These are phyloP conservation scores for Hebeloma cylindrosporum DNA, from an alignment of 768 basidiomycete genomes.

Conservation along the genomic window DNA sequence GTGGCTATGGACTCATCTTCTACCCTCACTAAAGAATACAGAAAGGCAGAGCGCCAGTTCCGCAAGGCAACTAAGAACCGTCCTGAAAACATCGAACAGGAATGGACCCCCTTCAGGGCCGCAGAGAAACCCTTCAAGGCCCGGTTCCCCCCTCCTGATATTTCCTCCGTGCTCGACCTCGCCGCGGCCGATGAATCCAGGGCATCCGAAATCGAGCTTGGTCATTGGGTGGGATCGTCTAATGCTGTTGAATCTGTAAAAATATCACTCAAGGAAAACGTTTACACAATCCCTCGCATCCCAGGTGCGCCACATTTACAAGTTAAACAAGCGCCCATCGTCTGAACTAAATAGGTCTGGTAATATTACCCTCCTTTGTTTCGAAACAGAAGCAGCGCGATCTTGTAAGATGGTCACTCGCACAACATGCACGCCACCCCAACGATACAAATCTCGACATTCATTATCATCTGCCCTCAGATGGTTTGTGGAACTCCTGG, in stretches of 20 bases:
- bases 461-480: constrained; percentile 74
- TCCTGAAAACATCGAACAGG: constrained; percentile 39
- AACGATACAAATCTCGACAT: constrained; percentile 90
- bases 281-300: constrained; percentile 50
- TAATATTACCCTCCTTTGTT: constrained; percentile 78
- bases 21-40: constrained; percentile 56
- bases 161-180: constrained; percentile 68
- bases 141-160: constrained; percentile 74
- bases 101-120: constrained; percentile 74
- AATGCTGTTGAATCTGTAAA: constrained; percentile 35
- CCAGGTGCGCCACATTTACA: constrained; percentile 50
- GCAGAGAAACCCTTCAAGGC: constrained; percentile 83
- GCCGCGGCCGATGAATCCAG: constrained; percentile 44
- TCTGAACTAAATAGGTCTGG: constrained; percentile 58
- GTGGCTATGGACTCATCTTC: constrained; percentile 32
- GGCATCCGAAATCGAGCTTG: constrained; percentile 40
- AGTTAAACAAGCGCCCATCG: neutral
- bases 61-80: constrained; percentile 61
- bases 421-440: constrained; percentile 70
- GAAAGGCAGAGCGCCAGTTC: constrained; percentile 56
- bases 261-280: constrained; percentile 33
- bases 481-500: constrained; percentile 77
- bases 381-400: constrained; percentile 59
- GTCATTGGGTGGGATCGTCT: constrained; percentile 48
- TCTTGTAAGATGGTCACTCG: constrained; percentile 72